Evolutionary conservation across 2,329 filamentous ascomycete species (phyloP).

Genomic region (Amylocarpus encephaloides): DNA sequence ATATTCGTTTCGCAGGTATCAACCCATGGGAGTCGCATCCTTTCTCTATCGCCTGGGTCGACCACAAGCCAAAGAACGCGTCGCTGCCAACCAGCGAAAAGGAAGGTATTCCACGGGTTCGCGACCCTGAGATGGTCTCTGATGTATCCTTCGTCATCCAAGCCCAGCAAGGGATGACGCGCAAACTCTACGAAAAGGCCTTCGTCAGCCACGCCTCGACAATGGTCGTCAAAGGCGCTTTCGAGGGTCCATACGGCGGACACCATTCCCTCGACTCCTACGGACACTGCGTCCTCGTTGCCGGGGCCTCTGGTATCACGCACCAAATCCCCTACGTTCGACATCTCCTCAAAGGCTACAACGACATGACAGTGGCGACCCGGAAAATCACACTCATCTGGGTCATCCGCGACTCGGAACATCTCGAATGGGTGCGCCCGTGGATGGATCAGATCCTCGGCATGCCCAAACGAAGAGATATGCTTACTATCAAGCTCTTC

Average conservation of each 20-base stretch:
- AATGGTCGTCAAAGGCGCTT: conserved; percentile 46
- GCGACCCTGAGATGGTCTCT: conserved; percentile 29
- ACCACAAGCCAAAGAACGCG: conserved; percentile 41
- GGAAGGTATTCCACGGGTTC: conserved; percentile 35
- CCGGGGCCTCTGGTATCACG: conserved; percentile 89
- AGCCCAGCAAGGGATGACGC: conserved; percentile 82
- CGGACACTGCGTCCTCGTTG: conserved; percentile 84
- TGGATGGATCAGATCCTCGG: conserved; percentile 72
- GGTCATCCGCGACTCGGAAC: conserved; percentile 84
- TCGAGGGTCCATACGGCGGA: conserved; percentile 85
- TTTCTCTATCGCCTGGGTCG: conserved; percentile 72
- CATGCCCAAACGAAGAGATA: conserved; percentile 73
- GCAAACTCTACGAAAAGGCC: conserved; percentile 69
- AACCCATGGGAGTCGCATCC: conserved; percentile 69
- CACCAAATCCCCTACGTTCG: conserved; percentile 87
- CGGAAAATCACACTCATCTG: conserved; percentile 79
- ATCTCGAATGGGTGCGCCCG: conserved; percentile 86
- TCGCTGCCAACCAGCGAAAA: conserved; percentile 35
- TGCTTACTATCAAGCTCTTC: conserved; percentile 82
- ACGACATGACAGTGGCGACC: conserved; percentile 67
- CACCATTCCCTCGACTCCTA: conserved; percentile 86
- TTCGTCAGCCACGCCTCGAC: conserved; percentile 30
- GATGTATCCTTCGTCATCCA: conserved; percentile 78
- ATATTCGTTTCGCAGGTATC: conserved; percentile 62
- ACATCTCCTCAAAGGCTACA: conserved; percentile 65